Percentiles rank a stretch among this genome's conserved stretches.
Evolutionary conservation across 495 filamentous ascomycete species (phyloP).

Genomic region (Penicillium crystallinum): DNA sequence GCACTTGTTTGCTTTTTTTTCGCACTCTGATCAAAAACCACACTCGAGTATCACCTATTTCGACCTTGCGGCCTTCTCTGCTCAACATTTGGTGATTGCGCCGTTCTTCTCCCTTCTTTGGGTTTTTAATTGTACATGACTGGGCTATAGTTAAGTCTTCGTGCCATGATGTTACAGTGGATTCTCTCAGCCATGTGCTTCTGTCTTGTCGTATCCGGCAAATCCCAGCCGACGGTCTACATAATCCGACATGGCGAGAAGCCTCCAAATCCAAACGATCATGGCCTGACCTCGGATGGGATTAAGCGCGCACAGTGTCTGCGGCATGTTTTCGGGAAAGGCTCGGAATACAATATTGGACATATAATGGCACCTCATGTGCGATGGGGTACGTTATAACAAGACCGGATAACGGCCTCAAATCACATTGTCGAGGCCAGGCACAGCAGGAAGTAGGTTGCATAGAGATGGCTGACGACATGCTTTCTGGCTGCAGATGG

Average conservation of each 20-base stretch:
- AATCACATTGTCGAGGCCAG: not conserved
- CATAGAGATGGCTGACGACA: not conserved
- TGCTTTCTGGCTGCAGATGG: constrained; percentile 33
- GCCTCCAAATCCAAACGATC: constrained; percentile 30
- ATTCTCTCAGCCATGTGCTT: constrained; percentile 1
- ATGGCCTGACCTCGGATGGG: constrained; percentile 39
- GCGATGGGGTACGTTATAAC: constrained; percentile 17
- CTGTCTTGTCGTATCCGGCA: not conserved
- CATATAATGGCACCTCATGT: constrained; percentile 45
- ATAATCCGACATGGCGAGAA: constrained; percentile 55
- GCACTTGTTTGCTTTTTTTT: not conserved
- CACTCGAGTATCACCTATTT: not conserved
- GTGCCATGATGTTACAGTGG: constrained; percentile 1
- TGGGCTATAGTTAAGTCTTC: not conserved
- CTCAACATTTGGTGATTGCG: no score
- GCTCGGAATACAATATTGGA: constrained; percentile 39
- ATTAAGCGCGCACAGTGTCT: constrained; percentile 43
- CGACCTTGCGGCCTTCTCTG: not conserved
- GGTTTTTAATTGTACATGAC: not conserved
- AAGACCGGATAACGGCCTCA: not conserved
- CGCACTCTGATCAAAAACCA: not conserved
- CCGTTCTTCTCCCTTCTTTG: no score
- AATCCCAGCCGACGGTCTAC: constrained; percentile 33
- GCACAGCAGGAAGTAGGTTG: not conserved
- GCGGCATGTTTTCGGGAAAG: constrained; percentile 36